Percentiles rank a stretch among this genome's conserved stretches.
phyloP scores from a whole-genome alignment of 805 yeast genomes.

The Isabelozyma heimii region DNA sequence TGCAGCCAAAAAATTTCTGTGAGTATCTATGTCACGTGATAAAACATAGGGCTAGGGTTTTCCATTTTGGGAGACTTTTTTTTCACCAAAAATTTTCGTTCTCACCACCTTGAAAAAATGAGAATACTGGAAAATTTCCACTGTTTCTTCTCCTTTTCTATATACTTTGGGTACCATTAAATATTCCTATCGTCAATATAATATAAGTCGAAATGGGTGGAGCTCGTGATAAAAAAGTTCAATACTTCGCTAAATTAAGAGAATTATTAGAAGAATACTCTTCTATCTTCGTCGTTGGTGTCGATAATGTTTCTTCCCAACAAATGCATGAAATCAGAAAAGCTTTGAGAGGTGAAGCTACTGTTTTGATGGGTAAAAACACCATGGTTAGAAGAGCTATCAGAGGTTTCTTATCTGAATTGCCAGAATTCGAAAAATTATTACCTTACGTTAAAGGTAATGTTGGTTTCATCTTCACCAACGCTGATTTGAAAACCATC shows the following conservation, averaged over 20 bases:
- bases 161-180: slow-evolving; percentile 59
- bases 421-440: slow-evolving; percentile 94
- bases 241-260: slow-evolving; percentile 94
- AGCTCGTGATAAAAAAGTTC: slow-evolving; percentile 94
- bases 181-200: slow-evolving; percentile 78
- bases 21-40: slow-evolving; percentile 2
- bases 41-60: slow-evolving; percentile 9
- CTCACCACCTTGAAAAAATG: background rate
- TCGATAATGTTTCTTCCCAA: slow-evolving; percentile 99
- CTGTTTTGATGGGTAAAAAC: slow-evolving; percentile 99
- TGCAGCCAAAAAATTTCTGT: background rate
- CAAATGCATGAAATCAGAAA: slow-evolving; percentile 99
- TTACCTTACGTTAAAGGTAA: slow-evolving; percentile 96
- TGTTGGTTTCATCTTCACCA: slow-evolving; percentile 99
- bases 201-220: slow-evolving; percentile 98
- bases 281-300: slow-evolving; percentile 98
- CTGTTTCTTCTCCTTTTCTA: background rate
- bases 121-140: background rate
- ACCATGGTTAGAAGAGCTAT: slow-evolving; percentile 99
- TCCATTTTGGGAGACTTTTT: background rate
- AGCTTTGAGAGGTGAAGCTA: slow-evolving; percentile 91
- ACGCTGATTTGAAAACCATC: slow-evolving; percentile 85
- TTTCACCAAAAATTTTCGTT: background rate
- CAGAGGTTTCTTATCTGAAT: slow-evolving; percentile 90
- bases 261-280: slow-evolving; percentile 94